These are phyloP conservation scores for Aphanocladium album DNA, from an alignment of 2,329 filamentous ascomycete genomes.

Conservation along the genomic window DNA sequence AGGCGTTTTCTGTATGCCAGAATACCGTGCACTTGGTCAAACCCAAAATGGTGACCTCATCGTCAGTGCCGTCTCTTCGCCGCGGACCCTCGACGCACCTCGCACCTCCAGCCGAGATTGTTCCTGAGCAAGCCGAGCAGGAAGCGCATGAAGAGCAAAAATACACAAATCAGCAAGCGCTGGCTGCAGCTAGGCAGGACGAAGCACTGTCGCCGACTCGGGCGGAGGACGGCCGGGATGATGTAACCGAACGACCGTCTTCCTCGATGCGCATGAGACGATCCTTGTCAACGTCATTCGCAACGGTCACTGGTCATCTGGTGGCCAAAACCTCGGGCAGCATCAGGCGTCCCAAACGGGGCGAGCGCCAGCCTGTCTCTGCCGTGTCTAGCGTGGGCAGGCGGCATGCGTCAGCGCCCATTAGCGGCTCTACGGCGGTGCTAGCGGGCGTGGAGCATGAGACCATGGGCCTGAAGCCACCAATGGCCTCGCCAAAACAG, in stretches of 20 bases:
- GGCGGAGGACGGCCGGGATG: slow-evolving; percentile 6
- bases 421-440: slow-evolving; percentile 26
- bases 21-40: slow-evolving; percentile 31
- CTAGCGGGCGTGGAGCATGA: slow-evolving; percentile 22
- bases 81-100: background rate
- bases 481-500: slow-evolving; percentile 18
- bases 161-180: background rate
- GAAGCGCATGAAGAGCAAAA: slow-evolving; percentile 8
- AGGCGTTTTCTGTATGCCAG: slow-evolving; percentile 10
- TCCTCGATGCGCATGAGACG: slow-evolving; percentile 43
- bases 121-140: slow-evolving; percentile 1
- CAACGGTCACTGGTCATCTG: slow-evolving; percentile 48
- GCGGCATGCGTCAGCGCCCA: slow-evolving; percentile 51
- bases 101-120: slow-evolving; percentile 20
- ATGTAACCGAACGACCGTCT: slow-evolving; percentile 31
- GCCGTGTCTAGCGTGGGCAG: slow-evolving; percentile 38
- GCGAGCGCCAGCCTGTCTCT: slow-evolving; percentile 21
- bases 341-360: slow-evolving; percentile 50
- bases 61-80: background rate
- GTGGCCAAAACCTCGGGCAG: slow-evolving; percentile 50
- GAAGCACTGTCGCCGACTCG: background rate
- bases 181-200: background rate
- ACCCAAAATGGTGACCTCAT: slow-evolving; percentile 29
- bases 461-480: slow-evolving; percentile 21
- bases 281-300: slow-evolving; percentile 57